These are phyloP conservation scores for Mycosarcoma mackinlayi DNA, from an alignment of 1,284 basidiomycete genomes.

Conservation along the genomic window DNA sequence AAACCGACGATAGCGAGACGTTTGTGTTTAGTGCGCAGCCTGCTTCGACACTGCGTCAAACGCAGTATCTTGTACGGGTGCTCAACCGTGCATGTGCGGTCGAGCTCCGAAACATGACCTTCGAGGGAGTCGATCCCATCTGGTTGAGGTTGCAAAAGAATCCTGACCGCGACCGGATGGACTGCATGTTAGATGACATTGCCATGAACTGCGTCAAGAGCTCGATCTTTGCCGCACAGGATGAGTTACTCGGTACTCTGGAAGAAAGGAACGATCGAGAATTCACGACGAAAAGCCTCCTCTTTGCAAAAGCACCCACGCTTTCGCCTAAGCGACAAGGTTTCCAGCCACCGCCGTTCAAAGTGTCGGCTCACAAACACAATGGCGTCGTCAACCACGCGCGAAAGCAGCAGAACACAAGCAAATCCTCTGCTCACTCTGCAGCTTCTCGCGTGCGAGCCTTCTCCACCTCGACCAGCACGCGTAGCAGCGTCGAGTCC, in stretches of 20 bases:
- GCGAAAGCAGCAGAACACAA: neutral
- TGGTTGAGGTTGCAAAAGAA: slow-evolving; percentile 10
- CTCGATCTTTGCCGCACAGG: slow-evolving; percentile 11
- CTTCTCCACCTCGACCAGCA: slow-evolving; percentile 14
- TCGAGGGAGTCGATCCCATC: neutral
- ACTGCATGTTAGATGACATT: neutral
- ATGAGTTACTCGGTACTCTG: slow-evolving; percentile 13
- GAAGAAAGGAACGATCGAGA: slow-evolving; percentile 3
- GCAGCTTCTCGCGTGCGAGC: neutral
- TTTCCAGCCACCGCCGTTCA: neutral
- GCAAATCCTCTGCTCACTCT: neutral
- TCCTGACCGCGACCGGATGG: neutral
- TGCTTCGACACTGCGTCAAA: slow-evolving; percentile 19
- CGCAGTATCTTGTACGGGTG: slow-evolving; percentile 36
- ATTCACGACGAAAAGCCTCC: neutral
- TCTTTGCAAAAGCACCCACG: neutral
- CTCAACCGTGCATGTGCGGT: slow-evolving; percentile 34
- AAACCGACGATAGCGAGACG: neutral
- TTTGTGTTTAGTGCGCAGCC: slow-evolving; percentile 7
- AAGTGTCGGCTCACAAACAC: neutral
- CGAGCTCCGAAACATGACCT: slow-evolving; percentile 7
- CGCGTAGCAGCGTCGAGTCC: neutral
- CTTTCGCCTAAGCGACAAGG: slow-evolving; percentile 17
- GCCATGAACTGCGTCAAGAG: neutral
- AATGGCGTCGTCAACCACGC: neutral